Conservation (phyloP, 768 basidiomycete genomes). For the Rhizopogon roseolus region DNA sequence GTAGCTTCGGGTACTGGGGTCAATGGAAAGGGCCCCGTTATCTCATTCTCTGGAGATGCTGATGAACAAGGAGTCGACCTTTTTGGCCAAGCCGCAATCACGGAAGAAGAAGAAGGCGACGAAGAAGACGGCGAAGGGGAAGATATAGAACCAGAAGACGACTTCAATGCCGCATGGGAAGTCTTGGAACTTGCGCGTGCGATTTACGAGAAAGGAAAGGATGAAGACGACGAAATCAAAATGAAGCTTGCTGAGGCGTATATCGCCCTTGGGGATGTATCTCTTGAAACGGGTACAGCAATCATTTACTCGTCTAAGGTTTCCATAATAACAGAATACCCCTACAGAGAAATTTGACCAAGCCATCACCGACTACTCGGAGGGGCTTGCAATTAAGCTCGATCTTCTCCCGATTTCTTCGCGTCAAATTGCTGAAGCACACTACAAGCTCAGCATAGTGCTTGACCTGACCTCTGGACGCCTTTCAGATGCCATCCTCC, state of each 20-base stretch:
- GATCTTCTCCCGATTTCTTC: constrained; percentile 80
- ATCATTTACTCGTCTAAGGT: not conserved
- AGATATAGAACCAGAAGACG: constrained; percentile 86
- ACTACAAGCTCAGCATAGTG: constrained; percentile 92
- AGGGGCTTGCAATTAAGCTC: constrained; percentile 68
- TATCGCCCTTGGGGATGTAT: constrained; percentile 91
- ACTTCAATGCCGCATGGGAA: constrained; percentile 98
- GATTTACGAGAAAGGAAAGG: constrained; percentile 69
- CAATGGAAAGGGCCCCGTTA: constrained; percentile 48
- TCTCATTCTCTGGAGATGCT: constrained; percentile 80
- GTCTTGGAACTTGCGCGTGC: constrained; percentile 91
- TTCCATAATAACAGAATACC: not conserved
- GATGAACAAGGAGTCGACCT: constrained; percentile 66
- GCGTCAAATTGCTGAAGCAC: constrained; percentile 88
- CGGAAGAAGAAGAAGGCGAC: constrained; percentile 45
- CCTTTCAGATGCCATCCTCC: constrained; percentile 73
- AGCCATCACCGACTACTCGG: constrained; percentile 83
- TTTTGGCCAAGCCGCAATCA: constrained; percentile 53
- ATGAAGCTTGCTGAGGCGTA: constrained; percentile 90
- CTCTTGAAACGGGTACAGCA: constrained; percentile 86
- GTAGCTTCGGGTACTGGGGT: constrained; percentile 29
- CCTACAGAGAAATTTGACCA: constrained; percentile 89
- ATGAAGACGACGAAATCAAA: constrained; percentile 54
- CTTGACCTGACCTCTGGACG: constrained; percentile 87
- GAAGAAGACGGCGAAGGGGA: constrained; percentile 59